phyloP scores from a whole-genome alignment of 2,329 filamentous ascomycete species.

The Colletotrichum neosansevieriae region DNA sequence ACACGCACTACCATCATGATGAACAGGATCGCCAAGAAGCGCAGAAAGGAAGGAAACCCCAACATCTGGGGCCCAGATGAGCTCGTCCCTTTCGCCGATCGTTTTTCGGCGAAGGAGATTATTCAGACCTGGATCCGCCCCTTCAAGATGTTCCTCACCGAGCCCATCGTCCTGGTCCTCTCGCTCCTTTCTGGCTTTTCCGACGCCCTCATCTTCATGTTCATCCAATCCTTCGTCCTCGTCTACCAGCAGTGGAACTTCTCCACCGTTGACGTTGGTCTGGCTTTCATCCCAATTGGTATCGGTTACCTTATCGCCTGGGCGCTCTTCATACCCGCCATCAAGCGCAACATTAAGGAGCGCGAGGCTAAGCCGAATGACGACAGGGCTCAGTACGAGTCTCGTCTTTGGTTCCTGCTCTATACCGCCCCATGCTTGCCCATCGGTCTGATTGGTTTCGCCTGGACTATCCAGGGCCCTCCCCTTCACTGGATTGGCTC shows the following conservation, averaged over 20 bases:
- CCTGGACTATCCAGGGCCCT: constrained; percentile 74
- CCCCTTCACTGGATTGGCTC: constrained; percentile 76
- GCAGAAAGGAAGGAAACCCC: constrained; percentile 70
- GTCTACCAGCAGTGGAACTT: constrained; percentile 79
- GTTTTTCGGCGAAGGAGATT: constrained; percentile 70
- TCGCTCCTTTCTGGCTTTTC: constrained; percentile 80
- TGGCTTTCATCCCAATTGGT: constrained; percentile 75
- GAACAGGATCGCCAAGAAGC: constrained; percentile 82
- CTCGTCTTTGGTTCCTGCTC: constrained; percentile 73
- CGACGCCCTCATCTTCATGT: constrained; percentile 83
- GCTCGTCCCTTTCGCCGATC: constrained; percentile 69
- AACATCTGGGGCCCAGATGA: constrained; percentile 82
- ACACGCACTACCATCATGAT: constrained; percentile 83
- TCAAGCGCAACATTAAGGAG: constrained; percentile 64
- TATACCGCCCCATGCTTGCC: constrained; percentile 71
- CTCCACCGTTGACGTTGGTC: constrained; percentile 64
- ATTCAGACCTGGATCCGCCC: constrained; percentile 70
- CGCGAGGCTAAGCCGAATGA: constrained; percentile 62
- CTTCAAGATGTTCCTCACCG: constrained; percentile 79
- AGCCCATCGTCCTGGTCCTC: constrained; percentile 78
- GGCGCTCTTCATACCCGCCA: constrained; percentile 68
- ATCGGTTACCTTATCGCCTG: constrained; percentile 75
- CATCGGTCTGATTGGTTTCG: constrained; percentile 78
- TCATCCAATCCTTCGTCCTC: constrained; percentile 76
- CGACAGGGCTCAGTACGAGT: constrained; percentile 76